A percentile compares a stretch with the other conserved stretches of the same genome.
Evolutionary conservation across 2,329 filamentous ascomycete genomes (phyloP).

Genomic region (Fonsecaea monophora): DNA sequence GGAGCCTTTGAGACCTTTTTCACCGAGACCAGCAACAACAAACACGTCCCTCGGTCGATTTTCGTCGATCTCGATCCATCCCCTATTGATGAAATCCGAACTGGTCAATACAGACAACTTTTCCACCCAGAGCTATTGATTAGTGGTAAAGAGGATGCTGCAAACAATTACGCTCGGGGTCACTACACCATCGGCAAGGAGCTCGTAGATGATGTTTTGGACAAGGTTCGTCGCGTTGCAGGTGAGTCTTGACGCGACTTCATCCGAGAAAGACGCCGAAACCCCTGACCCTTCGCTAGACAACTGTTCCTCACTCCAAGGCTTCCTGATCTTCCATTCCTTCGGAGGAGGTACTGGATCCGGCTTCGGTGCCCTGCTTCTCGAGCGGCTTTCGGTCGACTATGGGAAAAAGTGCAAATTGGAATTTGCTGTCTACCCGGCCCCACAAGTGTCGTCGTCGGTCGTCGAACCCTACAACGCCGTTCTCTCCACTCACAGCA

Average conservation of each 20-base stretch:
- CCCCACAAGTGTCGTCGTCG: conserved; percentile 68
- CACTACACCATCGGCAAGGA: conserved; percentile 75
- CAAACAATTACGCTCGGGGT: conserved; percentile 73
- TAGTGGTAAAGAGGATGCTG: conserved; percentile 72
- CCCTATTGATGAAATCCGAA: conserved; percentile 71
- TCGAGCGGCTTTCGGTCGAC: conserved; percentile 69
- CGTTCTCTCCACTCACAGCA: conserved; percentile 62
- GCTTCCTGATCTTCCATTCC: conserved; percentile 72
- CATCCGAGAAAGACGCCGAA: not conserved
- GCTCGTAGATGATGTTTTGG: conserved; percentile 68
- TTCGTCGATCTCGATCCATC: conserved; percentile 72
- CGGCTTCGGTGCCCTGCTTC: conserved; percentile 69
- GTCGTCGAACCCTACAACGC: conserved; percentile 74
- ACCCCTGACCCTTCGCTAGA: conserved; percentile 51
- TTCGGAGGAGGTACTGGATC: conserved; percentile 73
- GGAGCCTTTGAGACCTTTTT: conserved; percentile 72
- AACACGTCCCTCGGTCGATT: conserved; percentile 72
- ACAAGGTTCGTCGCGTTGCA: conserved; percentile 68
- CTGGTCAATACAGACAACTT: conserved; percentile 66
- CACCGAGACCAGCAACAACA: conserved; percentile 67
- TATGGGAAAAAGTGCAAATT: conserved; percentile 74
- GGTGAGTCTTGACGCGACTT: conserved; percentile 51
- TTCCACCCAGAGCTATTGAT: conserved; percentile 72
- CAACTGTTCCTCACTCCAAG: conserved; percentile 70
- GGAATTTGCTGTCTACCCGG: conserved; percentile 70